Evolutionary conservation across 106 monocot species (phyloP), one percentile per base, ranked within the genome.

Genomic region (Posidonia australis): DNA sequence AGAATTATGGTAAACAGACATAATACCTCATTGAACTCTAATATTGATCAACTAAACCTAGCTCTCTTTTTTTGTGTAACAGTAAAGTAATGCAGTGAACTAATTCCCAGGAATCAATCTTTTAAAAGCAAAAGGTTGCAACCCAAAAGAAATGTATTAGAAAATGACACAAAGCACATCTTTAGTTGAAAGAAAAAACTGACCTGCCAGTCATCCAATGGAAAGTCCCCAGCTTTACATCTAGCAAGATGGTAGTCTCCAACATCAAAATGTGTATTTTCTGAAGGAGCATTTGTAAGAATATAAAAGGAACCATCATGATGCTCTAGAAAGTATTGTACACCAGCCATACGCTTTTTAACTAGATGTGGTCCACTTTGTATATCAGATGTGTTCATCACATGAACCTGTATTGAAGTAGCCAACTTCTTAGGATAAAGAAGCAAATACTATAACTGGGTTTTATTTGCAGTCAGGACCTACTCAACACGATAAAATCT

Each of bases 321-420:
- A 59, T 96, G 94, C 65, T 96, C 94, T 71, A 96, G 19, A 77
- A 96, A 96, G 69, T 90, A 96, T 61, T 96, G 94, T 30, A 90
- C 87, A 71, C 80, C 82, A 71, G 76, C 46, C 28, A 78, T 61
- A 62, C 94, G 84, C 66, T 84, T 78, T 64, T 76, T 69, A 46
- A 96, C 78, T 24, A 45, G 76, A 64, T 73, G 68, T 24, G 87
- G 46, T 23, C 84, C 82, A 76, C 67, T 77, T 57, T 77, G 74
- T 54, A 82, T 5, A 41, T 90, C 76, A 22, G 66, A 48, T 63
- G 84, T 71, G 78, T 90, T 76, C 22, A 90, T 74, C 42, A 96
- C 76, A 84, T 77, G 76, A 67, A 96, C 80, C 94, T 96, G 90
- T 63, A 79, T 54, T 54, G 74, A 66, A 79, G 19, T 32, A 67